Evolutionary conservation across 352 stramenopile genomes (phyloP).

Genomic region (Pythium oligandrum): DNA sequence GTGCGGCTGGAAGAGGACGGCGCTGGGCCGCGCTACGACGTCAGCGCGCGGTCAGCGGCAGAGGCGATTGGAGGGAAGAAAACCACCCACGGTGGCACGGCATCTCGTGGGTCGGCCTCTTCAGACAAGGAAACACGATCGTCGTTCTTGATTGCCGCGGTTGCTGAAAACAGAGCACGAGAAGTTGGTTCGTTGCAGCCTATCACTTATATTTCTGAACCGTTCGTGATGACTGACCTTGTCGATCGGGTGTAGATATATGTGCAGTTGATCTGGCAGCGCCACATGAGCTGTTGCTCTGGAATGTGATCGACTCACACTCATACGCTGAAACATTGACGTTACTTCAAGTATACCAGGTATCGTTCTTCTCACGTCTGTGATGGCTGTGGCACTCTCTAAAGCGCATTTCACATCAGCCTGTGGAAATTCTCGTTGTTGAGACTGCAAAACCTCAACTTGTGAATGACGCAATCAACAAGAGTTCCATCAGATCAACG

Average conservation of each 20-base stretch:
- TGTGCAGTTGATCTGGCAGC: slow-evolving; percentile 67
- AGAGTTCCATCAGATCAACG: slow-evolving; percentile 42
- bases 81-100: no score
- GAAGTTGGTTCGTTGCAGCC: slow-evolving; percentile 39
- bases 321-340: slow-evolving; percentile 67
- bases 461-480: slow-evolving; percentile 69
- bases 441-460: slow-evolving; percentile 48
- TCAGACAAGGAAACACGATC: no score
- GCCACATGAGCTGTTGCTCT: slow-evolving; percentile 68
- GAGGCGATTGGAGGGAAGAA: no score
- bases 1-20: no score
- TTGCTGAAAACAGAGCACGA: slow-evolving; percentile 49
- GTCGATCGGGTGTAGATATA: slow-evolving; percentile 46
- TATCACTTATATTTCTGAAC: no score
- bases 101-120: no score
- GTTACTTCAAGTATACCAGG: slow-evolving; percentile 67
- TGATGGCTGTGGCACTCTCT: no score
- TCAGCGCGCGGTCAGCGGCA: no score
- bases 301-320: slow-evolving; percentile 76
- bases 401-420: no score
- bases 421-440: slow-evolving; percentile 69
- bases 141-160: slow-evolving; percentile 54
- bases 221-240: not conserved
- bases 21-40: no score
- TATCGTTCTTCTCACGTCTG: no score